A percentile compares a stretch with the other conserved stretches of the same genome.
phyloP scores from a whole-genome alignment of 1,139 yeast genomes.

The Yamadazyma songkhlaensis region DNA sequence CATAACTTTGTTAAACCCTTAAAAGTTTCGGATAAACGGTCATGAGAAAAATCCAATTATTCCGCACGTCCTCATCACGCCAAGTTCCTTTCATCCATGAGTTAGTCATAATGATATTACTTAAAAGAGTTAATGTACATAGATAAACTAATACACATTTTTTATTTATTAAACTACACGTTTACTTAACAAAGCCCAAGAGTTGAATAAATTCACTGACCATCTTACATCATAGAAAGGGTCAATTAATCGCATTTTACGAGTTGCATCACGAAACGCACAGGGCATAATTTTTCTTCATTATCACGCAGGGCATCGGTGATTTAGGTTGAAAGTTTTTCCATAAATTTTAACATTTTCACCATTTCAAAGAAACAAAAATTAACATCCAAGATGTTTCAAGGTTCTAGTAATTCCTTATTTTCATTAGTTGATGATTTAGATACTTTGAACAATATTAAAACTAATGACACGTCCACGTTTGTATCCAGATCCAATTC shows the following conservation, averaged over 20 bases:
- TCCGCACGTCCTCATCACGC: conserved; percentile 2
- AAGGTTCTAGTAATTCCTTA: conserved; percentile 7
- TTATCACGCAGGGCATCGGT: no score
- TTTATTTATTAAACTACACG: no score
- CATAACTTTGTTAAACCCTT: not conserved
- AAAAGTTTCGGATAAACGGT: not conserved
- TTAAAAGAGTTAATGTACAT: no score
- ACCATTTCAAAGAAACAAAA: no score
- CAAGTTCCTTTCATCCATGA: conserved; percentile 1
- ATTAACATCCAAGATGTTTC: conserved; percentile 1
- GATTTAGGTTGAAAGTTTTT: no score
- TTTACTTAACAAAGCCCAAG: not conserved
- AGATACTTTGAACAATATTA: not conserved
- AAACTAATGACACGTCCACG: conserved; percentile 7
- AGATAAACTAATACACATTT: no score
- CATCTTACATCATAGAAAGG: not conserved
- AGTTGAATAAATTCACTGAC: no score
- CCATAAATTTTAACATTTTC: no score
- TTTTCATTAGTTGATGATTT: conserved; percentile 5
- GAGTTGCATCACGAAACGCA: conserved; percentile 9
- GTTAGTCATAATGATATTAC: not conserved
- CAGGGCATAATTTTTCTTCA: conserved; percentile 1
- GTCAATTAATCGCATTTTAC: not conserved
- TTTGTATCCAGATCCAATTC: conserved; percentile 6
- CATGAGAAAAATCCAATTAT: not conserved